Evolutionary conservation across 2,329 filamentous ascomycete species (phyloP), one percentile per base, ranked within the genome.

Genomic region (Berkeleyomyces rouxiae): DNA sequence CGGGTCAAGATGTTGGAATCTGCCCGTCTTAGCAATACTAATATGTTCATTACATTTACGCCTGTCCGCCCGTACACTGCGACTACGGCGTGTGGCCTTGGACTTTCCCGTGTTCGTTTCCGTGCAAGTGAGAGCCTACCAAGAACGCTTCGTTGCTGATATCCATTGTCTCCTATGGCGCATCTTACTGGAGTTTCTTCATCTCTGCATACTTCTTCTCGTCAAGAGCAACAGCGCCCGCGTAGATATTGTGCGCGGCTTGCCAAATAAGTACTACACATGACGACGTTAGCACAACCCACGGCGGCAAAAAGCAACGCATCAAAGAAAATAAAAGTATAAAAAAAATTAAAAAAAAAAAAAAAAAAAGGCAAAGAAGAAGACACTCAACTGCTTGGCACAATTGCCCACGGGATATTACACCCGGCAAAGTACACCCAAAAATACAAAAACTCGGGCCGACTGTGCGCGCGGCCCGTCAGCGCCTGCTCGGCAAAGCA

Each of bases 351-450:
- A n/a, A 23, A 23, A 23, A 23, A 23, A 23, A 23, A 23, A 23
- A 23, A 23, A 23, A 23, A 23, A 1, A 23, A 23, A 23, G 23
- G 23, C 23, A 23, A 23, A 23, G 23, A 23, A 23, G 23, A 2
- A 33, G 49, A n/a, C 3, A 55, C 49, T 55, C 49, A 55, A 63
- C 61, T 51, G 10, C 33, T 49, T 55, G 63, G 63, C 43, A 64
- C 39, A 23, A 59, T 33, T 3, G 57, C 63, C 83, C 83, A 86
- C 0, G 82, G 80, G 13, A 77, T 69, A 68, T 86, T 86, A 70
- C 84, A 79, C 2, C 78, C 79, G 4, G 81, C 73, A 65, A 82
- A 85, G 67, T 85, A 86, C 16, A 81, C 73, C 82, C 82, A 85
- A 67, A 80, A 83, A 67, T 86, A 86, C 39, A 80, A 69, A 31